Conservation (phyloP, 2,329 filamentous ascomycete species). For the Alternaria brassicicola region DNA sequence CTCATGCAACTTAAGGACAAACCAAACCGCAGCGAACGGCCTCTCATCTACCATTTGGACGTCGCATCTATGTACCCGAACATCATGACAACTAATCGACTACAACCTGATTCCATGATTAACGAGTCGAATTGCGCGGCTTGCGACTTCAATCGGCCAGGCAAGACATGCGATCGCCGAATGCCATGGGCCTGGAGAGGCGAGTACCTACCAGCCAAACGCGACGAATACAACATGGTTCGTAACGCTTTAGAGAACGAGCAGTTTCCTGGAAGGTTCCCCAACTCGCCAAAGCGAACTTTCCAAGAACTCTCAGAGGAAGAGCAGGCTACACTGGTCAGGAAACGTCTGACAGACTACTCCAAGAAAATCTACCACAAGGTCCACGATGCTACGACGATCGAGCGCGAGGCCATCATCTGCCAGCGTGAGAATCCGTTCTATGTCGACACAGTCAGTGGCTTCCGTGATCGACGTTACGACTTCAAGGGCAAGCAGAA, state of each 20-base stretch:
- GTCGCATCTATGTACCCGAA: conserved; percentile 99
- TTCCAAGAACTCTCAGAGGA: conserved; percentile 83
- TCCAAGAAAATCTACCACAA: conserved; percentile 99
- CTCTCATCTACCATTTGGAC: conserved; percentile 96
- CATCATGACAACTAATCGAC: conserved; percentile 98
- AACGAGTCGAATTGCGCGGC: conserved; percentile 94
- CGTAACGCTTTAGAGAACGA: conserved; percentile 89
- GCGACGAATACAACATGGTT: conserved; percentile 99
- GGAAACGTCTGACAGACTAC: conserved; percentile 88
- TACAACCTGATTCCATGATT: conserved; percentile 99
- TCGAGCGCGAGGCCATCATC: conserved; percentile 94
- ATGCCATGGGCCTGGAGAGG: conserved; percentile 98
- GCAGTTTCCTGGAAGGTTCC: conserved; percentile 79
- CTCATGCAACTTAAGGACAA: conserved; percentile 77
- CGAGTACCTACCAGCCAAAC: conserved; percentile 93
- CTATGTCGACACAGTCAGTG: conserved; percentile 93
- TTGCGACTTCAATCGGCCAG: conserved; percentile 96
- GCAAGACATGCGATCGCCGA: conserved; percentile 93
- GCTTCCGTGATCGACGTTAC: conserved; percentile 95
- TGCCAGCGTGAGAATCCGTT: conserved; percentile 98
- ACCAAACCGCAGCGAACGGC: conserved; percentile 82
- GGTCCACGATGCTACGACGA: conserved; percentile 92
- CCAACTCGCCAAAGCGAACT: conserved; percentile 70
- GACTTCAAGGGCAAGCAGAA: conserved; percentile 99
- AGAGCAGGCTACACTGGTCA: conserved; percentile 79